A percentile compares a stretch with the other conserved stretches of the same genome.
Conservation (phyloP, 768 basidiomycete species). For the Russula abietina region DNA sequence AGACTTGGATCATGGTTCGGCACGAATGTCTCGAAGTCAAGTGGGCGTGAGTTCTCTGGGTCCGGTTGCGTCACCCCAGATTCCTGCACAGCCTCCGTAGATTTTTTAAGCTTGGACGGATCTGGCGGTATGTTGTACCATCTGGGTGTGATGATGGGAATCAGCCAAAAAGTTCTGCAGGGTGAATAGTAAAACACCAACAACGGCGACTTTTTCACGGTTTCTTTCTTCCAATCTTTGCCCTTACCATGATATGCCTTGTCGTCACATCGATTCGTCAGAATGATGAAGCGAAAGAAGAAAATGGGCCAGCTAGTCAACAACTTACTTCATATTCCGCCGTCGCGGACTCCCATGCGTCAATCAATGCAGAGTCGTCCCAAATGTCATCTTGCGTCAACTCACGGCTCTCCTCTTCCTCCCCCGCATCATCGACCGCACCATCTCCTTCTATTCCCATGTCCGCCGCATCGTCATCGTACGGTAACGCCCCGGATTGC, state of each 20-base stretch:
- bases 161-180: constrained; percentile 12
- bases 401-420: constrained; percentile 52
- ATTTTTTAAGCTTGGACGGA: constrained; percentile 25
- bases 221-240: constrained; percentile 67
- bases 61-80: constrained; percentile 11
- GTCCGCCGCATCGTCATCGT: constrained; percentile 30
- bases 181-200: constrained; percentile 35
- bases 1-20: constrained; percentile 66
- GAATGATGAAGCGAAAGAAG: not conserved
- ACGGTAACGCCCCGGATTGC: constrained; percentile 28
- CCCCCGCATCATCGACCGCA: constrained; percentile 32
- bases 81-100: constrained; percentile 4
- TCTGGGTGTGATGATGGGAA: constrained; percentile 33
- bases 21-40: constrained; percentile 66
- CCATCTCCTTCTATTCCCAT: not conserved
- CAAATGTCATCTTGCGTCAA: constrained; percentile 73
- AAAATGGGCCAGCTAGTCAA: constrained; percentile 5
- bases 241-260: constrained; percentile 62
- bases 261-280: not conserved
- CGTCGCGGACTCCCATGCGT: constrained; percentile 79
- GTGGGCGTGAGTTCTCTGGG: constrained; percentile 50
- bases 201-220: constrained; percentile 68
- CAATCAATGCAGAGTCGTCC: constrained; percentile 79
- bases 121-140: constrained; percentile 68
- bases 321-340: constrained; percentile 66